phyloP scores from a whole-genome alignment of 139 green algal genomes.

The Bryopsis sp. region DNA sequence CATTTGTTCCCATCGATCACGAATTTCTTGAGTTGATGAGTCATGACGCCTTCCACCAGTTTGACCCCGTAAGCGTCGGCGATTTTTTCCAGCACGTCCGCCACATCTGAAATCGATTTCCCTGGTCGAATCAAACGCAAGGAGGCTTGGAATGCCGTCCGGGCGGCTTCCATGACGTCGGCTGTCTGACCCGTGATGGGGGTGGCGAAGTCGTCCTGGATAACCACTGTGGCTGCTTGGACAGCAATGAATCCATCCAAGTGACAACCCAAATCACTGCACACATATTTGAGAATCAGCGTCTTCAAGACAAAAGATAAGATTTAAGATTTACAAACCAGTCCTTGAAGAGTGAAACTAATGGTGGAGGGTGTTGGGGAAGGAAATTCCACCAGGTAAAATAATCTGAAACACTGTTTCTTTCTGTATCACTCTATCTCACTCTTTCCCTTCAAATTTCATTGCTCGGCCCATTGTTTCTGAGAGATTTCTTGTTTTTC shows the following conservation, averaged over 20 bases:
- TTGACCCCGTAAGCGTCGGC: constrained; percentile 79
- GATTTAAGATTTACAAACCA: constrained; percentile 8
- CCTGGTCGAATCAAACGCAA: constrained; percentile 83
- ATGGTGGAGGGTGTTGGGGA: neutral
- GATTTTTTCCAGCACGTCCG: constrained; percentile 54
- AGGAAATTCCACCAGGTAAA: too few species aligned
- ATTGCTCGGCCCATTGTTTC: too few species aligned
- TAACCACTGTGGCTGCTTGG: constrained; percentile 72
- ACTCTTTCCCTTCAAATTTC: too few species aligned
- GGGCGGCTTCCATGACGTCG: constrained; percentile 74
- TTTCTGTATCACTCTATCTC: too few species aligned
- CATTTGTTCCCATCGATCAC: constrained; percentile 97
- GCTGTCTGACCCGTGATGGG: constrained; percentile 66
- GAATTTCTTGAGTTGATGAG: constrained; percentile 94
- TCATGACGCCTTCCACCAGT: constrained; percentile 91
- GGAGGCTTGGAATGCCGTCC: constrained; percentile 76
- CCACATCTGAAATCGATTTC: constrained; percentile 62
- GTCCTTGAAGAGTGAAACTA: constrained; percentile 5
- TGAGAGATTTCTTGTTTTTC: too few species aligned
- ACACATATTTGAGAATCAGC: neutral
- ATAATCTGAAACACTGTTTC: too few species aligned
- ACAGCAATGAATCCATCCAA: constrained; percentile 94
- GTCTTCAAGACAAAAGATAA: too few species aligned
- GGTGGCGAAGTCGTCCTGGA: constrained; percentile 33
- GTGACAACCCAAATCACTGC: constrained; percentile 87